Percentiles rank a stretch among this genome's conserved stretches.
Evolutionary conservation across 345 rosid genomes (phyloP).

Genomic region (Camelina sativa): DNA sequence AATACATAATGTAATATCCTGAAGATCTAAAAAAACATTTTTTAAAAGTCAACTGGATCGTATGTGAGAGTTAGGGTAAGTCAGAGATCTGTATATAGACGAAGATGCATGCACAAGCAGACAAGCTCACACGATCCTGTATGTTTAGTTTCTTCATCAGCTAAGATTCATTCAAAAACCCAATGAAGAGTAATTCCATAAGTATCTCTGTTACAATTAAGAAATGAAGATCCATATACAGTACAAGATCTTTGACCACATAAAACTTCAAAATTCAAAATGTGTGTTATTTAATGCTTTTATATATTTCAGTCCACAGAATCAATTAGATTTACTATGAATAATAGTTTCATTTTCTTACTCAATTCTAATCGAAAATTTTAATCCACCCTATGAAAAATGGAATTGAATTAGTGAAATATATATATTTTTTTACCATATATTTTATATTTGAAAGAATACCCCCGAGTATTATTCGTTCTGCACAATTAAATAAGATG

Average conservation of each 20-base stretch:
- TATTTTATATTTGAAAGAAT: background rate
- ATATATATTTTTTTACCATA: too few species aligned
- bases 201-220: background rate
- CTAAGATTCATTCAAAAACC: background rate
- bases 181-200: background rate
- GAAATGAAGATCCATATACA: background rate
- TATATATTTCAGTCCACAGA: background rate
- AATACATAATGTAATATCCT: too few species aligned
- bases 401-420: background rate
- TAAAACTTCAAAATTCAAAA: background rate
- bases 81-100: constrained; percentile 10
- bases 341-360: background rate
- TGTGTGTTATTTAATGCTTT: background rate
- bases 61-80: constrained; percentile 16
- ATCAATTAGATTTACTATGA: background rate
- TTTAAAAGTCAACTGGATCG: constrained; percentile 25
- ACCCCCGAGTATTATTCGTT: constrained; percentile 7
- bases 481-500: background rate
- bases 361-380: background rate
- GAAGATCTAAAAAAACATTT: background rate
- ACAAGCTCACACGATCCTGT: constrained; percentile 33
- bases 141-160: background rate
- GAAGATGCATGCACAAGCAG: constrained; percentile 35
- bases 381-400: background rate
- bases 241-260: constrained; percentile 11